Percentiles rank a stretch among this genome's conserved stretches.
Conservation (phyloP, 441 rosid genomes). For the Gossypium schwendimanii region DNA sequence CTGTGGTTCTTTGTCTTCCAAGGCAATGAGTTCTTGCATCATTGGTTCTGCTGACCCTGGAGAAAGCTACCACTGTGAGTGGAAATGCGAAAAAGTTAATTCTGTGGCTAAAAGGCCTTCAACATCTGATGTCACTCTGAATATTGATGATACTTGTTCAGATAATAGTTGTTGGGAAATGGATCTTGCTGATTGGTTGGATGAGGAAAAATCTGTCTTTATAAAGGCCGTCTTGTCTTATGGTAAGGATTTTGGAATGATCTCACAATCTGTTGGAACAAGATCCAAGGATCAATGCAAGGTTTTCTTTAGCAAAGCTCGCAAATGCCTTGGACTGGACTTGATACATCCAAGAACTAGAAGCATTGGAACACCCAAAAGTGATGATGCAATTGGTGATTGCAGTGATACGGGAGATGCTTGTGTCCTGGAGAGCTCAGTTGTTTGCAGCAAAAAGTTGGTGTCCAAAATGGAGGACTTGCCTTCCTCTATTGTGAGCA, state of each 20-base stretch:
- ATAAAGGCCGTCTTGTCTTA: constrained; percentile 57
- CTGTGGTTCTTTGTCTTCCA: constrained; percentile 77
- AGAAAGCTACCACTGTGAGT: constrained; percentile 39
- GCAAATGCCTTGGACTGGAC: constrained; percentile 1
- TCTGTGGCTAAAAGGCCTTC: constrained; percentile 39
- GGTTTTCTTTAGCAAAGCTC: constrained; percentile 86
- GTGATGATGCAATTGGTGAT: constrained; percentile 65
- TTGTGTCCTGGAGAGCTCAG: constrained; percentile 39
- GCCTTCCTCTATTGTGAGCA: constrained; percentile 23
- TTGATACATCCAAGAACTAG: background rate
- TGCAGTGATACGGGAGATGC: constrained; percentile 60
- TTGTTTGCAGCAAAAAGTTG: constrained; percentile 35
- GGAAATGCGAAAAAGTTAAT: constrained; percentile 44
- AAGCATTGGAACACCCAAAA: constrained; percentile 31
- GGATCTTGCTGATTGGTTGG: constrained; percentile 82
- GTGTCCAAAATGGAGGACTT: constrained; percentile 25
- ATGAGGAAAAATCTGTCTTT: constrained; percentile 74
- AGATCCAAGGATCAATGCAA: constrained; percentile 78
- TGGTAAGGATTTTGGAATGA: constrained; percentile 80
- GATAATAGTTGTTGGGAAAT: constrained; percentile 88
- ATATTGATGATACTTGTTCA: constrained; percentile 73
- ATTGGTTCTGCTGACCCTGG: constrained; percentile 60
- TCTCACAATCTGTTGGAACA: constrained; percentile 58
- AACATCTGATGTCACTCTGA: constrained; percentile 53
- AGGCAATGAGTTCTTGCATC: constrained; percentile 80